These are phyloP conservation scores for Phytophthora niederhauseri DNA, from an alignment of 352 stramenopile genomes.

Conservation along the genomic window DNA sequence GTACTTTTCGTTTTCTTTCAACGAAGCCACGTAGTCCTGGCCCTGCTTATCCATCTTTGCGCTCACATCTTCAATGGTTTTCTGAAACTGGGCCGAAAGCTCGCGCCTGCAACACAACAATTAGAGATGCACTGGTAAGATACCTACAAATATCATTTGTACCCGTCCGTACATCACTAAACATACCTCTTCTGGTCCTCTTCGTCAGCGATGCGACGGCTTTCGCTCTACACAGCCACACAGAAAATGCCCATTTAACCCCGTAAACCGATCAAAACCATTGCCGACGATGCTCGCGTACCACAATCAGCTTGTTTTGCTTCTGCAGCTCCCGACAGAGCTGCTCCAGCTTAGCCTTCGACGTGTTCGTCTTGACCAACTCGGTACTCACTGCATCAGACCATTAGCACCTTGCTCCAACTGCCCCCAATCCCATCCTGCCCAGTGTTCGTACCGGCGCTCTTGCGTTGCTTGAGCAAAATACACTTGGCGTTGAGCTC, in stretches of 20 bases:
- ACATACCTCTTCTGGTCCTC: slow-evolving; percentile 81
- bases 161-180: neutral
- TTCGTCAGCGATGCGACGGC: slow-evolving; percentile 82
- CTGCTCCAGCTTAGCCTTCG: slow-evolving; percentile 83
- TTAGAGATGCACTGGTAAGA: neutral
- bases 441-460: slow-evolving; percentile 36
- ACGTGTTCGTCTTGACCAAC: slow-evolving; percentile 62
- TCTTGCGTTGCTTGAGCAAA: slow-evolving; percentile 80
- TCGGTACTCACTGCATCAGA: slow-evolving; percentile 56
- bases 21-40: slow-evolving; percentile 81
- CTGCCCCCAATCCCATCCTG: neutral
- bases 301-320: slow-evolving; percentile 89
- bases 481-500: slow-evolving; percentile 85
- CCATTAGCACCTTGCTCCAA: neutral
- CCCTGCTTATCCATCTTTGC: slow-evolving; percentile 89
- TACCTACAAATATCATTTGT: neutral
- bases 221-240: slow-evolving; percentile 53
- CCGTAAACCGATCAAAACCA: neutral
- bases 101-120: slow-evolving; percentile 47
- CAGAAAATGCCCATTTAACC: slow-evolving; percentile 1
- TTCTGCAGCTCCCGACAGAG: slow-evolving; percentile 88
- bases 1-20: slow-evolving; percentile 88
- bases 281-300: slow-evolving; percentile 19
- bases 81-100: slow-evolving; percentile 82
- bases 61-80: slow-evolving; percentile 89